Evolutionary conservation across 164 flowering plant genomes (phyloP).

Genomic region (Buxus sempervirens): DNA sequence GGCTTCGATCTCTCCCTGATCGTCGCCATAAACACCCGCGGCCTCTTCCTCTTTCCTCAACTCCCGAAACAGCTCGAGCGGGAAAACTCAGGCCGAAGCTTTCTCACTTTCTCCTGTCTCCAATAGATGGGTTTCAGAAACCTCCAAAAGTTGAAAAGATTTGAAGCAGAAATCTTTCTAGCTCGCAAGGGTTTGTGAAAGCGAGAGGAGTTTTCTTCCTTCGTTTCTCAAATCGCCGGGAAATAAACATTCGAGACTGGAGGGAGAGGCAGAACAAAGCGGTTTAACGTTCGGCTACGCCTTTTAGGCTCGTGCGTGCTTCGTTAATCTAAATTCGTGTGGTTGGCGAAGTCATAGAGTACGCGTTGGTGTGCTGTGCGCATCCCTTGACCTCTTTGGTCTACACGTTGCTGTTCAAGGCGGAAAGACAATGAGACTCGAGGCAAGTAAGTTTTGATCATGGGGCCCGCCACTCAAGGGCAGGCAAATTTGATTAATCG

Average conservation of each 20-base stretch:
- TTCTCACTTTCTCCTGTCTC: neutral
- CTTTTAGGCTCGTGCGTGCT: neutral
- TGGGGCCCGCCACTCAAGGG: too few species aligned
- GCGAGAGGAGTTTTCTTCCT: neutral
- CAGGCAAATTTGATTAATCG: too few species aligned
- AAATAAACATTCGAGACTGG: conserved; percentile 13
- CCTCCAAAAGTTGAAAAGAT: neutral
- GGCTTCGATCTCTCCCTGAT: conserved; percentile 50
- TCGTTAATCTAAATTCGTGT: neutral
- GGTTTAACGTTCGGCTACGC: conserved; percentile 35
- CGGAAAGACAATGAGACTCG: too few species aligned
- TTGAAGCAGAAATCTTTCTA: neutral
- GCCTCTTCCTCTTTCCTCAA: conserved; percentile 7
- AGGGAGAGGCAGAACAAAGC: conserved; percentile 9
- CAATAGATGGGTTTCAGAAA: neutral
- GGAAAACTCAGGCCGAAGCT: conserved; percentile 2
- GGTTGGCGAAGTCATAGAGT: conserved; percentile 2
- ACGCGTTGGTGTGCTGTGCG: conserved; percentile 8
- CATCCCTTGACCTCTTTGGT: neutral
- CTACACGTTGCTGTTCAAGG: too few species aligned
- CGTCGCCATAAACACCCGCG: conserved; percentile 22
- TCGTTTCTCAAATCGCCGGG: conserved; percentile 25
- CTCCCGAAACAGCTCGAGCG: neutral
- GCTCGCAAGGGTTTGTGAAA: neutral
- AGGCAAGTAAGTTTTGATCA: too few species aligned